phyloP scores from a whole-genome alignment of 495 filamentous ascomycete genomes.

The Tuber melanosporum region DNA sequence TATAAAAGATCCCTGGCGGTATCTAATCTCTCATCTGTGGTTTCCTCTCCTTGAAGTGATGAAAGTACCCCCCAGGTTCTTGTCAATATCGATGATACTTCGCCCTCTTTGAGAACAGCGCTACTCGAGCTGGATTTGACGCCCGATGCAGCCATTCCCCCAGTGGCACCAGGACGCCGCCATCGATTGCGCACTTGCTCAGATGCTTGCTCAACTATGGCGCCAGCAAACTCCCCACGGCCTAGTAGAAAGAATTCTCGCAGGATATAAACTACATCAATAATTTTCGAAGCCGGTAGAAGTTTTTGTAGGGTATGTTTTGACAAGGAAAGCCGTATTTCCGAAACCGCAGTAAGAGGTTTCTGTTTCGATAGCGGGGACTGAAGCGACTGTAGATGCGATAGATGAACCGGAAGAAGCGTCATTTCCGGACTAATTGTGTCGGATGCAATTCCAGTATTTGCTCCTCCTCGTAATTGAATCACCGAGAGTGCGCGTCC shows the following conservation, averaged over 20 bases:
- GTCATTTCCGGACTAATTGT: constrained; percentile 53
- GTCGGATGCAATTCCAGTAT: constrained; percentile 41
- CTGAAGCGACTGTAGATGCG: constrained; percentile 58
- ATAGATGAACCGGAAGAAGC: constrained; percentile 65
- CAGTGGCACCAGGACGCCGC: constrained; percentile 49
- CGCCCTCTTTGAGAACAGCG: constrained; percentile 75
- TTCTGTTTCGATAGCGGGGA: constrained; percentile 66
- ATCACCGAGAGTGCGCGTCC: constrained; percentile 83
- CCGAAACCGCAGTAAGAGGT: constrained; percentile 62
- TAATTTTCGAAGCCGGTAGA: constrained; percentile 65
- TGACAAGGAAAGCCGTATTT: constrained; percentile 73
- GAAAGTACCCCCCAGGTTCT: constrained; percentile 72
- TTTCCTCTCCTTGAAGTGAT: constrained; percentile 64
- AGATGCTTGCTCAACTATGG: constrained; percentile 76
- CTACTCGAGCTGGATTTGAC: constrained; percentile 46
- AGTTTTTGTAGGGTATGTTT: constrained; percentile 72
- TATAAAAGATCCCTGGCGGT: constrained; percentile 69
- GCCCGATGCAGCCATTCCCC: constrained; percentile 33
- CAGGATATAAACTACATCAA: constrained; percentile 69
- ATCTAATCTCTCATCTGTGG: constrained; percentile 67
- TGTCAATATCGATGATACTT: constrained; percentile 66
- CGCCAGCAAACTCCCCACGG: constrained; percentile 82
- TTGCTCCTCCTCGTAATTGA: constrained; percentile 47
- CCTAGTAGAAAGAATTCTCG: constrained; percentile 82
- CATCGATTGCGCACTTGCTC: constrained; percentile 58